A percentile compares a stretch with the other conserved stretches of the same genome.
phyloP scores from a whole-genome alignment of 2,329 filamentous ascomycete species.

The Septoria linicola region DNA sequence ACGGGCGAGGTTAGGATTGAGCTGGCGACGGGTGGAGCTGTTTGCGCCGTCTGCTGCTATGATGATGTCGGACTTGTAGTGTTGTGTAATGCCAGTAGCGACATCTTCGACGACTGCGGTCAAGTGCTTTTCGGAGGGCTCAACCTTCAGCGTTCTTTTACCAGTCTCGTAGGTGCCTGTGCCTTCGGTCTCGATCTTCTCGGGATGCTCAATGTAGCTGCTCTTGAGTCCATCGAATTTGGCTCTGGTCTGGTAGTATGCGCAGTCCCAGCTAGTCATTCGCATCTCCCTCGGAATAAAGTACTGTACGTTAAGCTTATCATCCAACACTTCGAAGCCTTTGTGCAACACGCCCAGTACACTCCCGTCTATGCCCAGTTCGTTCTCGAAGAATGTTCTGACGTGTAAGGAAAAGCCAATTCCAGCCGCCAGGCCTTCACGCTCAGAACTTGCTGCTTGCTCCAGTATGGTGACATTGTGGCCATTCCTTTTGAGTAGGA shows the following conservation, averaged over 20 bases:
- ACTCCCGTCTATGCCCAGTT: constrained; percentile 21
- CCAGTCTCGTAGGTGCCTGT: constrained; percentile 15
- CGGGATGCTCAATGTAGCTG: constrained; percentile 18
- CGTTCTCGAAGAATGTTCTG: constrained; percentile 24
- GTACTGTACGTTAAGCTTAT: constrained; percentile 16
- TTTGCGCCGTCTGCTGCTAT: constrained; percentile 30
- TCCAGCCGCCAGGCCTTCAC: constrained; percentile 27
- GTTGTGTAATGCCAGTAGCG: constrained; percentile 6
- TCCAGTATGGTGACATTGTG: constrained; percentile 44
- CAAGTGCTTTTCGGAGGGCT: constrained; percentile 10
- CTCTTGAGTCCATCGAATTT: constrained; percentile 26
- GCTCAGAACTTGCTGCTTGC: constrained; percentile 22
- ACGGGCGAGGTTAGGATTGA: constrained; percentile 20
- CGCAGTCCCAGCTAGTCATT: constrained; percentile 26
- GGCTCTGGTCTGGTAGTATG: constrained; percentile 23
- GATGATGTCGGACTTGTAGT: constrained; percentile 22
- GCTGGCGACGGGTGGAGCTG: constrained; percentile 21
- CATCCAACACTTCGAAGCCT: constrained; percentile 19
- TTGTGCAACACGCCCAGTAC: constrained; percentile 16
- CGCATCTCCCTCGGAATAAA: background rate
- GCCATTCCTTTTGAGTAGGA: constrained; percentile 45
- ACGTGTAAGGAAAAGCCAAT: constrained; percentile 21
- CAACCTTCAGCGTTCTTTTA: constrained; percentile 16
- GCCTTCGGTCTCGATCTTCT: constrained; percentile 7
- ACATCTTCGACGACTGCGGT: constrained; percentile 14